Conservation (phyloP, 2,329 filamentous ascomycete species). For the Ascochyta pisi region DNA sequence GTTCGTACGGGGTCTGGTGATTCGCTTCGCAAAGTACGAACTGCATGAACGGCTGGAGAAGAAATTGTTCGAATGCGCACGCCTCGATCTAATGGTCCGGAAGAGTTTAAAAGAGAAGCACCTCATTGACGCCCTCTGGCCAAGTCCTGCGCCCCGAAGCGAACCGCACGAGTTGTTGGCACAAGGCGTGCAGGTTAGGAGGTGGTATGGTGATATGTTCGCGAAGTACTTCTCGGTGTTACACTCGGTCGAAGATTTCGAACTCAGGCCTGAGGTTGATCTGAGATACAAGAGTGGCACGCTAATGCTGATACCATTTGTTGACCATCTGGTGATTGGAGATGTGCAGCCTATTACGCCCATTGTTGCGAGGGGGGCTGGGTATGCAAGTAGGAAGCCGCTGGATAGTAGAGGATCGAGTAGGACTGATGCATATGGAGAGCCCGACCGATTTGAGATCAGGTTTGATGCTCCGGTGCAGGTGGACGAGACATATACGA, state of each 20-base stretch:
- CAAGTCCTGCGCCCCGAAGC: slow-evolving; percentile 38
- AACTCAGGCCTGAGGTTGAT: slow-evolving; percentile 42
- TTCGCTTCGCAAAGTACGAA: slow-evolving; percentile 45
- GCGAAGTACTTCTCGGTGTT: slow-evolving; percentile 45
- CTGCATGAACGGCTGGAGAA: slow-evolving; percentile 47
- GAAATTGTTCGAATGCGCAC: slow-evolving; percentile 42
- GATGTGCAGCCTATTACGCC: slow-evolving; percentile 44
- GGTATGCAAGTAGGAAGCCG: slow-evolving; percentile 35
- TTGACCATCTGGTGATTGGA: slow-evolving; percentile 45
- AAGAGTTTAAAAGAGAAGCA: slow-evolving; percentile 50
- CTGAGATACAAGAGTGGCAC: slow-evolving; percentile 37
- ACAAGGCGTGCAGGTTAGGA: slow-evolving; percentile 43
- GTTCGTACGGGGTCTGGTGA: slow-evolving; percentile 43
- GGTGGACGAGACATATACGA: slow-evolving; percentile 40
- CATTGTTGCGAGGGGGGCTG: slow-evolving; percentile 41
- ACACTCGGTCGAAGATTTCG: slow-evolving; percentile 41
- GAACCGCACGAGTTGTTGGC: slow-evolving; percentile 36
- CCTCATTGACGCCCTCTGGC: slow-evolving; percentile 46
- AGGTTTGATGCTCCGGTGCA: slow-evolving; percentile 43
- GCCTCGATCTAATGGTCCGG: slow-evolving; percentile 46
- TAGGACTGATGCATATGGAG: slow-evolving; percentile 30
- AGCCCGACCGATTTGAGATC: slow-evolving; percentile 43
- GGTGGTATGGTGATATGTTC: slow-evolving; percentile 50
- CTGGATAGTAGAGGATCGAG: slow-evolving; percentile 24
- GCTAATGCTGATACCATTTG: slow-evolving; percentile 45